Base-by-base conservation (phyloP, 441 rosid species). In the Dalechampia spathulata region DNA sequence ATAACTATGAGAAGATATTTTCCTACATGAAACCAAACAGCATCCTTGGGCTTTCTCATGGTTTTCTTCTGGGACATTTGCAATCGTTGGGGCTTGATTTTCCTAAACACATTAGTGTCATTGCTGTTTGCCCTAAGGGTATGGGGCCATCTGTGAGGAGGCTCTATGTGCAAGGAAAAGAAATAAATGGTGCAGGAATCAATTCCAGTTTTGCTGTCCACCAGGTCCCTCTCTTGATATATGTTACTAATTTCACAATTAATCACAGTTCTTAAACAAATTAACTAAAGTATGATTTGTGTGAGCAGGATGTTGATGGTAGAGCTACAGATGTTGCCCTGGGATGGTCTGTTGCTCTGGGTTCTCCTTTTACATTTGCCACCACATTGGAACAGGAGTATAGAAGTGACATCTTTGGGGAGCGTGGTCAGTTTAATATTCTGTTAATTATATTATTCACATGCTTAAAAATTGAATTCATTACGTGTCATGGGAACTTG, bases 141-240 rank as follows among this genome's bases (percentile, higher is more conserved):
- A 88, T 88, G 96, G 98, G 98, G 22, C 96, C 93, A 28, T 91
- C 98, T 55, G 91, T 91, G 39, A 81, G 96, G 71, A 88, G 95
- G 56, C 90, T 91, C 52, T 91, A 88, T 36, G 93, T 91, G 26
- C 98, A 86, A 70, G 96, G 96, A 22, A 88, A 91, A 80, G 91
- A 91, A 76, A 60, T 91, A 50, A 91, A 91, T 63, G 96, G 96
- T 69, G 98, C 95, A 56, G 98, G 98, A 70, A 91, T 88, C 56
- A 91, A 91, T 62, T 78, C 96, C 44, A 85, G 95, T 75, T 87
- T 90, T 61, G 96, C 75, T 6, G 96, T 87, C n/a, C 96, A 85
- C 66, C 96, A 85, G 96, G 98, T 91, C n/a, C 14, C 16, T 51
- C 9, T 19, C 27, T 11, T 11, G 32, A 12, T 26, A 26, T 49